These are phyloP conservation scores for Wickerhamomyces bovis DNA, from an alignment of 805 yeast species.

Conservation along the genomic window DNA sequence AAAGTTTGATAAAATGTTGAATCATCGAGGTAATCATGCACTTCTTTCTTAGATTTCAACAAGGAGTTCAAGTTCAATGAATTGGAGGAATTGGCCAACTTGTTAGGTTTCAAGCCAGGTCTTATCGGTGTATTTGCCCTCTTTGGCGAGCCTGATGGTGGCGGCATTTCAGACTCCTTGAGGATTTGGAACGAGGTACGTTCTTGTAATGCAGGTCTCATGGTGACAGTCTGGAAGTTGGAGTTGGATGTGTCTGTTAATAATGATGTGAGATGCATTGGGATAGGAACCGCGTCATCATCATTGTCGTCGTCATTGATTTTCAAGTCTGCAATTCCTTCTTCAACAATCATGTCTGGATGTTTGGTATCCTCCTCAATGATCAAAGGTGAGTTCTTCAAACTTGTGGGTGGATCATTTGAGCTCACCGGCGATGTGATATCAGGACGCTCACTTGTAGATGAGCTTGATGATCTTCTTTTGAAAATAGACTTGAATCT, in stretches of 20 bases:
- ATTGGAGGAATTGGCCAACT: conserved; percentile 16
- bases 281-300: conserved; percentile 5
- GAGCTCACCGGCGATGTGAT: background rate
- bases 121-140: conserved; percentile 5
- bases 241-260: background rate
- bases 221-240: background rate
- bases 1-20: conserved; percentile 20
- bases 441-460: background rate
- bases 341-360: background rate
- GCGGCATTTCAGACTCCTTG: background rate
- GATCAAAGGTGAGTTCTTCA: background rate
- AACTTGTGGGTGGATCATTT: background rate
- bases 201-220: background rate
- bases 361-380: background rate
- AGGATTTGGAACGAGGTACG: too few relatives aligned
- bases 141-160: background rate
- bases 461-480: conserved; percentile 12
- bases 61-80: conserved; percentile 19
- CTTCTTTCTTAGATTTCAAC: conserved; percentile 18
- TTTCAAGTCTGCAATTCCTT: background rate
- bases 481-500: conserved; percentile 22
- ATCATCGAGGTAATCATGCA: conserved; percentile 21
- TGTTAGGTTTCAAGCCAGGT: conserved; percentile 8
- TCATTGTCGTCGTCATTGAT: background rate
- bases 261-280: conserved; percentile 4